Percentiles rank a stretch among this genome's conserved stretches.
These are phyloP conservation scores for Rosa persica DNA, from an alignment of 306 rosid species.

Conservation along the genomic window DNA sequence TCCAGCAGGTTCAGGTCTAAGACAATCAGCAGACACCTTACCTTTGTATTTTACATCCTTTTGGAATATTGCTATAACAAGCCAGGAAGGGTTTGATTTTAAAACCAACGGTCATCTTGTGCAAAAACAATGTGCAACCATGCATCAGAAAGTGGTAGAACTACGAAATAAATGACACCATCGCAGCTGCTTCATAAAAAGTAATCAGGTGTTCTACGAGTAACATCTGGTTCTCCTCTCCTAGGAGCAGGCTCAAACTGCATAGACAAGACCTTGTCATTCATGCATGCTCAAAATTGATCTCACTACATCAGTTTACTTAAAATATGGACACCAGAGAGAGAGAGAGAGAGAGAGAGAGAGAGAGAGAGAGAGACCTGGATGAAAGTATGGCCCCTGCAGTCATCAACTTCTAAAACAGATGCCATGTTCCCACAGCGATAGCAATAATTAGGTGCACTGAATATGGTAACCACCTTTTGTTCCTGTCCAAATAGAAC, in stretches of 20 bases:
- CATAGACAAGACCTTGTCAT: constrained; percentile 23
- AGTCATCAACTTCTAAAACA: constrained; percentile 96
- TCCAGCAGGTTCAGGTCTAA: constrained; percentile 46
- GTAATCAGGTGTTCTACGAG: constrained; percentile 99
- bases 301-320: neutral
- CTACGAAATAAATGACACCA: constrained; percentile 6
- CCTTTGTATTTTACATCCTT: constrained; percentile 60
- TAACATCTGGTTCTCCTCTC: constrained; percentile 99
- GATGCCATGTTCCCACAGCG: constrained; percentile 99
- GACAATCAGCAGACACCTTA: constrained; percentile 48
- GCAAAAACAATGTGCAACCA: constrained; percentile 39
- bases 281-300: constrained; percentile 19
- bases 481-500: constrained; percentile 78
- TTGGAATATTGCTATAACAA: constrained; percentile 36
- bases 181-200: constrained; percentile 60
- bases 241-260: constrained; percentile 99
- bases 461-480: constrained; percentile 97
- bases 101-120: constrained; percentile 44
- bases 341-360: constrained; percentile 5
- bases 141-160: constrained; percentile 34
- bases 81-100: constrained; percentile 37
- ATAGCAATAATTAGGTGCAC: constrained; percentile 98
- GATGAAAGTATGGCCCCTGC: constrained; percentile 90
- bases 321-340: neutral
- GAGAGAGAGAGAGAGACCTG: constrained; percentile 72